Evolutionary conservation across 306 rosid genomes (phyloP), one percentile per base, ranked within the genome.

Genomic region (Trifolium fragiferum): DNA sequence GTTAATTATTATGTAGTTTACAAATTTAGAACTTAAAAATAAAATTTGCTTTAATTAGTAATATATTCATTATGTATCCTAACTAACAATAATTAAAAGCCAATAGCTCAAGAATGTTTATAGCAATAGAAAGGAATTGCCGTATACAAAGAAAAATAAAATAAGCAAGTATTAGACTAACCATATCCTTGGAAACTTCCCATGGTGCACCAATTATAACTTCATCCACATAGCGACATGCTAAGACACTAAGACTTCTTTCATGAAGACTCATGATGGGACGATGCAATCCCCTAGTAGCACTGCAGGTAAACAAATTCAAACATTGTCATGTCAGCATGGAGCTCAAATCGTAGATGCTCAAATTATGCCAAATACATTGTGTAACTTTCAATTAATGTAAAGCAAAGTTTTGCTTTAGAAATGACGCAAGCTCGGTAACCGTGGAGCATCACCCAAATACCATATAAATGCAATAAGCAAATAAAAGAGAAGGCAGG

Each of bases 261-360:
- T 93, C 98, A 47, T 93, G 98, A 76, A 93, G 98, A 83, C 88
- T 89, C 98, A 93, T 93, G 79, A 93, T 91, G 21, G 98, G 98
- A 55, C 92, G 96, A 88, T 93, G 98, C 66, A 87, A 89, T 72
- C 98, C 98, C 87, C 94, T 91, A 72, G 81, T 83, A 68, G 84
- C 84, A 86, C 98, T 93, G 81, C 69, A 80, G 73, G 70, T 8
- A 15, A 60, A 30, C 8, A 60, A 60, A 30, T 2, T 30, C 6
- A 6, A 59, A 59, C 13, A 30, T 60, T 30, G 43, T 37, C 40
- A 7, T 37, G 8, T 37, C 10, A 37, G 10, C 40, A 37, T 37
- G 40, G 40, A 7, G 40, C 40, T 37, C 10, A 37, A 8, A 37
- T 8, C 40, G 8, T 53, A 66, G 59, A 23, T 43, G 25, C 63